phyloP scores from a whole-genome alignment of 1,284 basidiomycete genomes.

The Leccinum proximum region DNA sequence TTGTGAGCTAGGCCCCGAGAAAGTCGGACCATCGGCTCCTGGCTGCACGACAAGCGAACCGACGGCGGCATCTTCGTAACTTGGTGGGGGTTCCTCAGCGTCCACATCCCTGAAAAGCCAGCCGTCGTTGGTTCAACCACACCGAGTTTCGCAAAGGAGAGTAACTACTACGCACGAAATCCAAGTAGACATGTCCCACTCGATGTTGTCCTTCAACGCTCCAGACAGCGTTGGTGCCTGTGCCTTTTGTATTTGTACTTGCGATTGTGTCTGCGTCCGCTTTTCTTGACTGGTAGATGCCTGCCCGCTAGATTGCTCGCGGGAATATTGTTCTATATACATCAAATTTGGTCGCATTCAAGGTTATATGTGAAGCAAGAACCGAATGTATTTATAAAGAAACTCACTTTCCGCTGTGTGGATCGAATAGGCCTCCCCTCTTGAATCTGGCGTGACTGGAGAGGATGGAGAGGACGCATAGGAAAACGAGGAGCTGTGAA shows the following conservation, averaged over 20 bases:
- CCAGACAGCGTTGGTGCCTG: background rate
- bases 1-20: background rate
- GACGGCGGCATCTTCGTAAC: constrained; percentile 13
- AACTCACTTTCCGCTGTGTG: constrained; percentile 4
- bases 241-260: background rate
- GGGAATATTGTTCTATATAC: background rate
- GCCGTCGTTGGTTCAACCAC: background rate
- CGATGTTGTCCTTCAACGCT: background rate
- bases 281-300: background rate
- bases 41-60: background rate
- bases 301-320: background rate
- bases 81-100: constrained; percentile 11
- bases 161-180: constrained; percentile 5
- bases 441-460: background rate
- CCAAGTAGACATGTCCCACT: constrained; percentile 4
- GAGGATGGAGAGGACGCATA: background rate
- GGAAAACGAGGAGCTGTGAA: constrained; percentile 3
- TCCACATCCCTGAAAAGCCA: constrained; percentile 1
- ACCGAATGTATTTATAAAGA: background rate
- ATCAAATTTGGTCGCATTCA: background rate
- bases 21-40: too few species aligned
- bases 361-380: background rate
- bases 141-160: background rate
- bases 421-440: background rate
- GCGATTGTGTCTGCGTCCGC: background rate